phyloP scores from a whole-genome alignment of 768 basidiomycete species.

The Calocybe indica region DNA sequence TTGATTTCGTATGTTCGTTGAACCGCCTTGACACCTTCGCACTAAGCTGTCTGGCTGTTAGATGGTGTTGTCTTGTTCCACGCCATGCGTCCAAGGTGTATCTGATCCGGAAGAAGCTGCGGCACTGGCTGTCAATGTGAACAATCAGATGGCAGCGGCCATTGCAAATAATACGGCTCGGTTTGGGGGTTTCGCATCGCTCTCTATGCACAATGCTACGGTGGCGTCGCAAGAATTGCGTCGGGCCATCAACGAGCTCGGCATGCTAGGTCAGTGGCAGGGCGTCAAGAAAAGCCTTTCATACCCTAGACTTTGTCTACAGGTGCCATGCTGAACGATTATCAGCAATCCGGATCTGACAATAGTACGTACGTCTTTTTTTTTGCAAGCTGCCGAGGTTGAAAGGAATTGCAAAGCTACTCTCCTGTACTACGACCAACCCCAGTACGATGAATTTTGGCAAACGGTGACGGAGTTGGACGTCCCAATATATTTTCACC shows the following conservation, averaged over 20 bases:
- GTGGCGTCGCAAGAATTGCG: slow-evolving; percentile 33
- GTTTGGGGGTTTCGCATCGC: slow-evolving; percentile 35
- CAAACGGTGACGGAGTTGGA: slow-evolving; percentile 28
- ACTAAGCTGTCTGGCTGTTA: slow-evolving; percentile 3
- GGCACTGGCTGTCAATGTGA: slow-evolving; percentile 26
- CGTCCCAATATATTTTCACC: slow-evolving; percentile 34
- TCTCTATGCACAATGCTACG: slow-evolving; percentile 41
- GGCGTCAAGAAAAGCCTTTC: not conserved
- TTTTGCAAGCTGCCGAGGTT: not conserved
- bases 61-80: slow-evolving; percentile 34
- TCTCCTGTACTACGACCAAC: slow-evolving; percentile 31
- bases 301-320: not conserved
- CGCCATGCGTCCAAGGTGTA: slow-evolving; percentile 33
- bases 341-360: slow-evolving; percentile 35
- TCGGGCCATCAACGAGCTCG: slow-evolving; percentile 31
- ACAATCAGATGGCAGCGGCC: slow-evolving; percentile 27
- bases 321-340: slow-evolving; percentile 38
- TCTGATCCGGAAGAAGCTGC: slow-evolving; percentile 26
- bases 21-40: not conserved
- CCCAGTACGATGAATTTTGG: slow-evolving; percentile 34
- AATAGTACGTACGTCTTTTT: slow-evolving; percentile 18
- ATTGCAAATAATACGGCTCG: slow-evolving; percentile 34
- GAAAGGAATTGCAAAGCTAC: slow-evolving; percentile 17
- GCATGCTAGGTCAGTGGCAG: slow-evolving; percentile 25
- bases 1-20: slow-evolving; percentile 26